Percentiles rank a stretch among this genome's conserved stretches.
Evolutionary conservation across 2,329 filamentous ascomycete genomes (phyloP).

Genomic region (Chrysoporthe cubensis): DNA sequence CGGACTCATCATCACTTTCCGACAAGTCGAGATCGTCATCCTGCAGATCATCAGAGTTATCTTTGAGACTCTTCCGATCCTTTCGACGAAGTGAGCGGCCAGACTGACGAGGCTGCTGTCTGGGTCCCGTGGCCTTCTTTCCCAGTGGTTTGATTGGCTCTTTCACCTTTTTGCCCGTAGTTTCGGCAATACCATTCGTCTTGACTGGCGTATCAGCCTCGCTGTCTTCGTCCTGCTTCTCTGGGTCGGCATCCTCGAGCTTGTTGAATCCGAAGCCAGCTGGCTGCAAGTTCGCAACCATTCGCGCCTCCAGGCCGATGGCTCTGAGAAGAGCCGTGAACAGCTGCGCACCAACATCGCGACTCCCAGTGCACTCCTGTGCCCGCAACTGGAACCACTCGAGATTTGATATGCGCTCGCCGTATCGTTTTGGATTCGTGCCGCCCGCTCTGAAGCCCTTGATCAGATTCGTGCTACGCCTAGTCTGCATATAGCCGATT

Average conservation of each 20-base stretch:
- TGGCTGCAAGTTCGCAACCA: constrained; percentile 85
- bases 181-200: constrained; percentile 11
- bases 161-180: constrained; percentile 30
- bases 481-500: constrained; percentile 81
- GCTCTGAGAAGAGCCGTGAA: constrained; percentile 85
- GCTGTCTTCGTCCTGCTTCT: constrained; percentile 38
- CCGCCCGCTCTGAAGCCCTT: constrained; percentile 68
- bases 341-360: constrained; percentile 85
- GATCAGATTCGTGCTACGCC: constrained; percentile 73
- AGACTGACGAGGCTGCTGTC: constrained; percentile 13
- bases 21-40: constrained; percentile 48
- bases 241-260: constrained; percentile 71
- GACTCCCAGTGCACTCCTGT: constrained; percentile 73
- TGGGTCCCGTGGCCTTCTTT: not conserved
- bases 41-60: constrained; percentile 48
- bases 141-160: constrained; percentile 27
- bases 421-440: constrained; percentile 67
- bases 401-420: constrained; percentile 72
- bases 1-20: constrained; percentile 61
- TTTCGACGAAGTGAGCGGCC: constrained; percentile 11
- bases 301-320: constrained; percentile 77
- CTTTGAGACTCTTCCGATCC: constrained; percentile 31
- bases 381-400: constrained; percentile 72
- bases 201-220: constrained; percentile 30
- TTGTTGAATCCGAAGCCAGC: constrained; percentile 91